A percentile compares a stretch with the other conserved stretches of the same genome.
Conservation (phyloP, 2,329 filamentous ascomycete species). For the Ceratocystis diversiconidia region DNA sequence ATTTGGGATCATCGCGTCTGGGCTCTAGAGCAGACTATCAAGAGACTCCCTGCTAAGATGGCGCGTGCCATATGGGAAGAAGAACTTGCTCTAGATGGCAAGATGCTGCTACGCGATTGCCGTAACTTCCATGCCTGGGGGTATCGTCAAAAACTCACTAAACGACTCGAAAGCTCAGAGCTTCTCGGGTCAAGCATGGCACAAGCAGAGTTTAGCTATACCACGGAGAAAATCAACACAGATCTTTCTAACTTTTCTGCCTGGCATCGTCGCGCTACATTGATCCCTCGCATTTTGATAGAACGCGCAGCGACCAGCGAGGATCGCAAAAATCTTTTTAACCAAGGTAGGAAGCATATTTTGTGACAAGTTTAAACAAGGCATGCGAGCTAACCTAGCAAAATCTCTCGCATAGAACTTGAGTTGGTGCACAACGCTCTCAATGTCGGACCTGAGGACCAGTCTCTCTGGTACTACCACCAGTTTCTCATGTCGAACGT, state of each 20-base stretch:
- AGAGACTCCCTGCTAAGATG: conserved; percentile 39
- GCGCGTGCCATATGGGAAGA: conserved; percentile 64
- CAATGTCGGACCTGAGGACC: conserved; percentile 82
- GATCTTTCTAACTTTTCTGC: conserved; percentile 93
- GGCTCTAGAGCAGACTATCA: conserved; percentile 60
- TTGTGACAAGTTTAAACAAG: neutral
- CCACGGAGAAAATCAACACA: conserved; percentile 69
- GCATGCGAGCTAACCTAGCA: neutral
- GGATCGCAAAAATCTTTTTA: conserved; percentile 54
- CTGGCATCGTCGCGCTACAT: conserved; percentile 79
- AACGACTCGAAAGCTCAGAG: conserved; percentile 50
- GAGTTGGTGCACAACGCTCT: conserved; percentile 61
- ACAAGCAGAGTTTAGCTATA: conserved; percentile 76
- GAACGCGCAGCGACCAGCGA: conserved; percentile 52
- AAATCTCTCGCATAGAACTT: conserved; percentile 41
- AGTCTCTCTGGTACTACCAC: conserved; percentile 95
- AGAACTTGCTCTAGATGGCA: conserved; percentile 67
- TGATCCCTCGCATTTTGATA: conserved; percentile 62
- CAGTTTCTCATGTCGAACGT: conserved; percentile 67
- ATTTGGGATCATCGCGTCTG: conserved; percentile 94
- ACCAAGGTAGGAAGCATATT: conserved; percentile 40
- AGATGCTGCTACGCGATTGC: conserved; percentile 76
- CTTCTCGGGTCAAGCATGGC: conserved; percentile 48
- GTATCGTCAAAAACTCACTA: conserved; percentile 68
- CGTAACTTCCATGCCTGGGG: conserved; percentile 97